Conservation (phyloP, 2,329 filamentous ascomycete genomes). For the Ceratocystis lukuohia region DNA sequence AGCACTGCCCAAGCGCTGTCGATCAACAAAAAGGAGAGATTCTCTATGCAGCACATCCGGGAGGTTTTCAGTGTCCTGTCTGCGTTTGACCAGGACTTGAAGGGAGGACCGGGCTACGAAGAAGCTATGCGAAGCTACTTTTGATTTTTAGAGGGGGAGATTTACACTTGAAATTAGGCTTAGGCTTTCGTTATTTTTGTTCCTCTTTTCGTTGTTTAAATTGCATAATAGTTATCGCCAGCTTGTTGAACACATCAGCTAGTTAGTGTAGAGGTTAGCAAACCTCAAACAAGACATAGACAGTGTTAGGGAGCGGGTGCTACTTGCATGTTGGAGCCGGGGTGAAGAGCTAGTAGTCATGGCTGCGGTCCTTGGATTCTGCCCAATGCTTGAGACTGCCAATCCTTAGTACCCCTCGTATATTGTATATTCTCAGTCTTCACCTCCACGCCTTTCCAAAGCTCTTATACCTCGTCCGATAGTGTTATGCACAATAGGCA, state of each 20-base stretch:
- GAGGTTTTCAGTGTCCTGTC: constrained; percentile 74
- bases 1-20: constrained; percentile 55
- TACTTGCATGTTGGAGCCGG: too few relatives aligned
- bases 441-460: too few relatives aligned
- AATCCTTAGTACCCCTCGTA: too few relatives aligned
- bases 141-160: constrained; percentile 24
- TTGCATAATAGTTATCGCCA: neutral
- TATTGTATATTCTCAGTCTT: too few relatives aligned
- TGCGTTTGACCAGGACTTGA: constrained; percentile 71
- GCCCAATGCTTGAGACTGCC: too few relatives aligned
- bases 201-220: neutral
- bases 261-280: too few relatives aligned
- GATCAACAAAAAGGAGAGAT: constrained; percentile 54
- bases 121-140: constrained; percentile 77
- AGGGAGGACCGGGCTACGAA: constrained; percentile 64
- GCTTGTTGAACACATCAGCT: neutral
- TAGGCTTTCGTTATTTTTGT: neutral
- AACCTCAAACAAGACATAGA: too few relatives aligned
- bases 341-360: too few relatives aligned
- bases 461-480: too few relatives aligned
- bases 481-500: too few relatives aligned
- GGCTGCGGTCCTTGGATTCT: too few relatives aligned
- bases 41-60: constrained; percentile 67
- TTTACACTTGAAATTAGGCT: neutral
- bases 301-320: too few relatives aligned